These are phyloP conservation scores for Bolboschoenus planiculmis DNA, from an alignment of 176 grass and related monocot genomes.

Conservation along the genomic window DNA sequence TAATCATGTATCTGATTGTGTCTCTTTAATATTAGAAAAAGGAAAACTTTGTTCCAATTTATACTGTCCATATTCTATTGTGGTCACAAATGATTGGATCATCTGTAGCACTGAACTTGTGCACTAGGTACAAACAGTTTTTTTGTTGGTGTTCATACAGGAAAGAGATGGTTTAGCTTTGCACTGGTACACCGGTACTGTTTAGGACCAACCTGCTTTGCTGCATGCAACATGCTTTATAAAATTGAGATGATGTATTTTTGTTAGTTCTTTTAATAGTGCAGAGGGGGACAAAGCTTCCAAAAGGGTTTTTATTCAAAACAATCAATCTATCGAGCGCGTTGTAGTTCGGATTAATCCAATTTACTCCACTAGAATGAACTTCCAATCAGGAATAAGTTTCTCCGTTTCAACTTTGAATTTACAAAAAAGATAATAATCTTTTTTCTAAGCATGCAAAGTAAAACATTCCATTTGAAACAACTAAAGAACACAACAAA, in stretches of 20 bases:
- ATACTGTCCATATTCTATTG: not conserved
- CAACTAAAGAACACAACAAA: no score
- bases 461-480: not conserved
- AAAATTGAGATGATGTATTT: not conserved
- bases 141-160: not conserved
- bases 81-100: not conserved
- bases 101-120: not conserved
- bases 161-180: not conserved
- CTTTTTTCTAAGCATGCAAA: no score
- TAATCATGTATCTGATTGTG: not conserved
- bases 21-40: constrained; percentile 1
- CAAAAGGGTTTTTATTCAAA: not conserved
- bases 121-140: not conserved
- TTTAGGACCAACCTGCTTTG: not conserved
- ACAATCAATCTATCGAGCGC: not conserved
- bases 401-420: no score
- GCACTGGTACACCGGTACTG: not conserved
- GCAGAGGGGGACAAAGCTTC: not conserved
- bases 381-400: not conserved
- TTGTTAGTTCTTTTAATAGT: not conserved
- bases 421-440: no score
- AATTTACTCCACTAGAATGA: not conserved
- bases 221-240: not conserved
- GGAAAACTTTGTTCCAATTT: not conserved
- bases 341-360: not conserved